Percentiles rank a stretch among this genome's conserved stretches.
Evolutionary conservation across 2,329 filamentous ascomycete species (phyloP).

Genomic region (Aspergillus phoenicis): DNA sequence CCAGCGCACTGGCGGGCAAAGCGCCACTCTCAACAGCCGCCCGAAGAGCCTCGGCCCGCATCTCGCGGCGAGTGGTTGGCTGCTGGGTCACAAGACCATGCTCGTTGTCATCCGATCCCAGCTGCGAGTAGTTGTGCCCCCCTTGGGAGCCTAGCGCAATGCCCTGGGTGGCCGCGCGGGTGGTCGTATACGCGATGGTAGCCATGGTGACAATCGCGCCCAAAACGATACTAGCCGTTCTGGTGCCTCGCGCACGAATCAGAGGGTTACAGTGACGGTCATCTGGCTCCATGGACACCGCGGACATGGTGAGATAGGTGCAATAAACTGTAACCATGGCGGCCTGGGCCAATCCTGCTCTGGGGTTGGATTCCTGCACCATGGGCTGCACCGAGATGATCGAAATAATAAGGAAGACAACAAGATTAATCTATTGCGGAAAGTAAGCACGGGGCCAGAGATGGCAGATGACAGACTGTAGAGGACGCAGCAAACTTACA

Average conservation of each 20-base stretch:
- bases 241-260: slow-evolving; percentile 77
- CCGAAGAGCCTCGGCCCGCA: slow-evolving; percentile 88
- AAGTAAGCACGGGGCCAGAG: slow-evolving; percentile 20
- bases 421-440: slow-evolving; percentile 67
- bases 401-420: slow-evolving; percentile 79
- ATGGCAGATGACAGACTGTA: slow-evolving; percentile 4
- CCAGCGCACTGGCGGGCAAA: slow-evolving; percentile 83
- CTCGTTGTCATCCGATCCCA: slow-evolving; percentile 72
- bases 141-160: slow-evolving; percentile 60
- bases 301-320: slow-evolving; percentile 97
- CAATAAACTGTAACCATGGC: slow-evolving; percentile 98
- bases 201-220: slow-evolving; percentile 95
- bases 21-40: slow-evolving; percentile 91
- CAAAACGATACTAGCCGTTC: slow-evolving; percentile 86
- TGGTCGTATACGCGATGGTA: slow-evolving; percentile 96
- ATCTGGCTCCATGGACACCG: slow-evolving; percentile 97
- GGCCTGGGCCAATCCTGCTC: slow-evolving; percentile 92
- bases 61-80: slow-evolving; percentile 76
- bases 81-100: slow-evolving; percentile 88
- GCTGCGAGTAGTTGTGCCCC: slow-evolving; percentile 55
- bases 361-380: slow-evolving; percentile 88
- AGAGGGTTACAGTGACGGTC: slow-evolving; percentile 93
- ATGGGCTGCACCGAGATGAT: slow-evolving; percentile 84
- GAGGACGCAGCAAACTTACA: slow-evolving; percentile 42
- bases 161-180: slow-evolving; percentile 85